Base-by-base conservation (phyloP, 2,329 filamentous ascomycete genomes). In the Fusarium bulbicola region DNA sequence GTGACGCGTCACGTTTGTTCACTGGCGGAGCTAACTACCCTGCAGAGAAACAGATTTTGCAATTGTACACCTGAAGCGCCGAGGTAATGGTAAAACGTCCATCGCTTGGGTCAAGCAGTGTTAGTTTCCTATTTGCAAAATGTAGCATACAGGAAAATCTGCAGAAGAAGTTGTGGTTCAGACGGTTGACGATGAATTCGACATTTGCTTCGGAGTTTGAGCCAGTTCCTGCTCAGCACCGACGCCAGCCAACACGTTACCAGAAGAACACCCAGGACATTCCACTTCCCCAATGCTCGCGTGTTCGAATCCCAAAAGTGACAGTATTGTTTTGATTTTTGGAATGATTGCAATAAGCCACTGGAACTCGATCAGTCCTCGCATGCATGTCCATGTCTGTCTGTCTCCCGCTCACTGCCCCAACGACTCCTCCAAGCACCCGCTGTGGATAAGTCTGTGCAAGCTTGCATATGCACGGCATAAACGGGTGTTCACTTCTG, bases 151-250 rank as follows among this genome's bases (percentile, higher is more conserved):
- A 15, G 45, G 7, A 15, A 6, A n/a, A 49, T 18, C 7, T n/a
- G 21, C 4, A 32, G 0, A 32, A 3, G 4, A 32, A 14, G 11
- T 24, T 18, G 46, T 24, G 30, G 9, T 14, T 52, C 4, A 34
- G 16, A 34, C 1, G 30, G 3, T 15, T 6, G 2, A 6, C 13
- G 6, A 20, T 20, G 30, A 10, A 11, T 36, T 20, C 9, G 9
- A 24, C 15, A 18, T 20, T 36, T 50, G 12, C 21, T 2, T 15
- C 8, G 7, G 15, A 36, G 5, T 18, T n/a, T n/a, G 21, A 49
- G 7, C 0, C 1, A 3, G 2, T 5, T 16, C 4, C 1, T 32
- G 7, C 6, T 5, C 5, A 12, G 11, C 4, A 8, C 0, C 1
- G 2, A 1, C 11, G 12, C 11, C 11, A 20, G 4, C 1, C n/a